These are phyloP conservation scores for Betula pendula DNA, from an alignment of 306 rosid species.

Conservation along the genomic window DNA sequence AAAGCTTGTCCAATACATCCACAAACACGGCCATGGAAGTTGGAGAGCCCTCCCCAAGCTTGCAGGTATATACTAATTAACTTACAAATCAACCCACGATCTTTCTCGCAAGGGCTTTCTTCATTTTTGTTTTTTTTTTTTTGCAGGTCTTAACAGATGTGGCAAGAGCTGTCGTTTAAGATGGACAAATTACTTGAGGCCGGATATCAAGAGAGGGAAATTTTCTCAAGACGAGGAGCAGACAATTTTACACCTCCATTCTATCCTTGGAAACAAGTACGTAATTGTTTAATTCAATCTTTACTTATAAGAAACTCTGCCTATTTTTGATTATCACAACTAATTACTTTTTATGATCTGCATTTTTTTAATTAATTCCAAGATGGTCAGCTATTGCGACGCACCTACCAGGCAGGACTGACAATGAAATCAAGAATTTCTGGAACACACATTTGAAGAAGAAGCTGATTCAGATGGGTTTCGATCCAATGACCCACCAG, in stretches of 20 bases:
- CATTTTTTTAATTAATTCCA: neutral
- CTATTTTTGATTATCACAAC: neutral
- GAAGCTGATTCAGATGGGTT: constrained; percentile 86
- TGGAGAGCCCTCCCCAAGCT: constrained; percentile 90
- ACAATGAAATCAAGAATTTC: constrained; percentile 81
- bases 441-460: constrained; percentile 90
- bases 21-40: constrained; percentile 80
- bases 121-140: constrained; percentile 6
- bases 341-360: neutral
- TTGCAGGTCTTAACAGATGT: constrained; percentile 78
- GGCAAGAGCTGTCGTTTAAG: constrained; percentile 89
- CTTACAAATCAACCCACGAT: neutral
- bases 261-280: constrained; percentile 88
- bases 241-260: constrained; percentile 82
- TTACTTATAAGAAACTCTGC: neutral
- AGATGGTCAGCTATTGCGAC: constrained; percentile 90
- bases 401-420: constrained; percentile 75
- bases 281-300: constrained; percentile 15
- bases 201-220: constrained; percentile 85
- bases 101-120: neutral
- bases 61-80: constrained; percentile 66
- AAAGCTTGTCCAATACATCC: constrained; percentile 67
- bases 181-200: constrained; percentile 90
- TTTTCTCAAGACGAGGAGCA: constrained; percentile 86
- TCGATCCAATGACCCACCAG: constrained; percentile 90